Base-by-base conservation (phyloP, 2,329 filamentous ascomycete genomes). In the Microdochium trichocladiopsis region DNA sequence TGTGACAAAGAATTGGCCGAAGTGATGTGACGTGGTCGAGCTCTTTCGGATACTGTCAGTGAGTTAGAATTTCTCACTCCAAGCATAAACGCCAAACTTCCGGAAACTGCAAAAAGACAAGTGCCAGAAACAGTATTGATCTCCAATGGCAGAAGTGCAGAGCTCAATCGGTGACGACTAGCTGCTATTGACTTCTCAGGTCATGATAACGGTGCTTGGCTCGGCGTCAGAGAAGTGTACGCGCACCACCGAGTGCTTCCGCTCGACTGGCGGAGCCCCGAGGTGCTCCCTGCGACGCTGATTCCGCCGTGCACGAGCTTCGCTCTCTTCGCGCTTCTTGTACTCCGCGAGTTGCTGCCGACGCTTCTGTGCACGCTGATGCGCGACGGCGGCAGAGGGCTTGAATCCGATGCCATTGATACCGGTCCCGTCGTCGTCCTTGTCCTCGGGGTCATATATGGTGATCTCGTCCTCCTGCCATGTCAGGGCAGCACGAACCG, bases 381-480 rank as follows among this genome's bases (percentile, higher is more conserved):
- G 75, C 6, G 82, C 82, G 47, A 84, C 72, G 21, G 80, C 81
- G 5, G 82, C 73, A 0, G 82, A 85, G 2, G 83, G 83, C 59
- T 76, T 81, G 68, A 86, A 87, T 1, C 83, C 83, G 54, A 87
- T 81, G 4, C 83, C 83, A 62, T 87, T 86, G 60, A 87, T 81
- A 22, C 83, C 83, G 3, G 78, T 80, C 50, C 83, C 83, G 60
- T 87, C 83, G 60, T 87, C 83, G 56, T 87, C 83, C 56, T 79
- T 75, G 61, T 86, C 83, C 41, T 82, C 72, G 1, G 82, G 79
- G 58, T 85, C 79, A 63, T 86, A 83, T 25, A 85, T 73, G 2
- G 83, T 86, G 55, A 87, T 86, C 61, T 86, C 83, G 58, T 86
- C 78, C 57, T 85, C 81, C 59, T 82, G 82, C 83, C 83, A 87